Evolutionary conservation across 2,329 filamentous ascomycete species (phyloP).

Genomic region (Madurella fahalii): DNA sequence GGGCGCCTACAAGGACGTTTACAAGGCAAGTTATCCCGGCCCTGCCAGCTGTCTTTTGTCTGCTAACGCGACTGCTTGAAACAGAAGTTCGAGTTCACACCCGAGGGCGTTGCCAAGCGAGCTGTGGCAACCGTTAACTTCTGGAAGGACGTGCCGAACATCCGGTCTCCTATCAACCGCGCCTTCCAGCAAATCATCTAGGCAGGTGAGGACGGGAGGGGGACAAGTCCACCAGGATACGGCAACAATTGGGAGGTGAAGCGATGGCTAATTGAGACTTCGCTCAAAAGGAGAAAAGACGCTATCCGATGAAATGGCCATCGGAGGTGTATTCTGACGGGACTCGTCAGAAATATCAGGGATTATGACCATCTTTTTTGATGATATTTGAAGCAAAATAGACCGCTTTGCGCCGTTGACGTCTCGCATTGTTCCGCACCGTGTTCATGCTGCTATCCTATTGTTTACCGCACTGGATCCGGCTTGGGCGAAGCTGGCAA

Average conservation of each 20-base stretch:
- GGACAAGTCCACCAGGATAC: neutral
- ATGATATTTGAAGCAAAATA: conserved; percentile 15
- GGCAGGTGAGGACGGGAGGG: conserved; percentile 21
- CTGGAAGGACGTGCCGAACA: conserved; percentile 88
- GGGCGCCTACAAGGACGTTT: conserved; percentile 95
- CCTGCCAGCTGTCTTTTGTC: neutral
- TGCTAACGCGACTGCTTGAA: conserved; percentile 31
- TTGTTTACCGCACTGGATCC: no score
- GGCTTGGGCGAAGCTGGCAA: no score
- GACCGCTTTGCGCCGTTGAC: conserved; percentile 4
- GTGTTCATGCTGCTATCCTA: neutral
- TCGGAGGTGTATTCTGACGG: conserved; percentile 8
- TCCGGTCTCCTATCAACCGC: conserved; percentile 93
- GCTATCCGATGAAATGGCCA: conserved; percentile 5
- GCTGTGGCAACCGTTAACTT: conserved; percentile 89
- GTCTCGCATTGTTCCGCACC: neutral
- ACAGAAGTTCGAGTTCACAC: conserved; percentile 98
- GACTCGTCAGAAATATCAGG: conserved; percentile 7
- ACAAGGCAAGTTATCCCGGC: conserved; percentile 60
- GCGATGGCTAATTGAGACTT: conserved; percentile 14
- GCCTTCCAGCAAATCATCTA: conserved; percentile 98
- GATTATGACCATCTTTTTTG: conserved; percentile 3
- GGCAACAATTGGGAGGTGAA: neutral
- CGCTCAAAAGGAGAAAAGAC: conserved; percentile 3
- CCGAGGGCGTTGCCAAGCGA: conserved; percentile 94